These are phyloP conservation scores for Ascocoryne sarcoides DNA, from an alignment of 2,329 filamentous ascomycete genomes.

Conservation along the genomic window DNA sequence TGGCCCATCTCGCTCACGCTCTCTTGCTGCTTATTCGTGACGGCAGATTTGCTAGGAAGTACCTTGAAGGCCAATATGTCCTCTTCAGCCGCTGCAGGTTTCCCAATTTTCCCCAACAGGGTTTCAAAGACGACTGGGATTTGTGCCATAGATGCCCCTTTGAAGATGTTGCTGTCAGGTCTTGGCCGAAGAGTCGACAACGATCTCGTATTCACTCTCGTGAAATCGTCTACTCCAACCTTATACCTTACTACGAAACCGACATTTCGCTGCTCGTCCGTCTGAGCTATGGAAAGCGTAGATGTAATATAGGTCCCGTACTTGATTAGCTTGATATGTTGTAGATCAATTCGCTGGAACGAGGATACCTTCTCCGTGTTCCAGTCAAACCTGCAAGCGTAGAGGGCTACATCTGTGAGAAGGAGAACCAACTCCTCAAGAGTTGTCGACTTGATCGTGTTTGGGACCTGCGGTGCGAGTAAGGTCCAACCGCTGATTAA, in stretches of 20 bases:
- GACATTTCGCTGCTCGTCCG: slow-evolving; percentile 71
- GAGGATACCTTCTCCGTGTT: slow-evolving; percentile 87
- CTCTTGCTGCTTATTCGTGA: slow-evolving; percentile 10
- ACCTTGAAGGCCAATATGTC: slow-evolving; percentile 47
- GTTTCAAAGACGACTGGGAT: slow-evolving; percentile 1
- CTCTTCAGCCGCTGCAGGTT: slow-evolving; percentile 9
- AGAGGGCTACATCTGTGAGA: slow-evolving; percentile 75
- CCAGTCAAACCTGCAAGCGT: slow-evolving; percentile 91
- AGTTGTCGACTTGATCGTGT: slow-evolving; percentile 59
- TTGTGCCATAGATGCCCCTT: slow-evolving; percentile 8
- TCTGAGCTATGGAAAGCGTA: slow-evolving; percentile 68
- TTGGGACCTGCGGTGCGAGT: slow-evolving; percentile 62
- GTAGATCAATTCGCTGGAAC: slow-evolving; percentile 77
- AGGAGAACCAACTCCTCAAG: slow-evolving; percentile 86
- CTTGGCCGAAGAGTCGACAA: slow-evolving; percentile 46
- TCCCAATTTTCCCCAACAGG: background rate
- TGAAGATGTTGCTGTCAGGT: slow-evolving; percentile 14
- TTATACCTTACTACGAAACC: slow-evolving; percentile 75
- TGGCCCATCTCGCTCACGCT: slow-evolving; percentile 27
- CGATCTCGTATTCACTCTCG: slow-evolving; percentile 78
- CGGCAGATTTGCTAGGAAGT: slow-evolving; percentile 38
- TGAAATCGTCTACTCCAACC: slow-evolving; percentile 57
- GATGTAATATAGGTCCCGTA: slow-evolving; percentile 87
- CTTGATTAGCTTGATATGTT: slow-evolving; percentile 63
- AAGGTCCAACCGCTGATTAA: slow-evolving; percentile 86